A percentile compares a stretch with the other conserved stretches of the same genome.
phyloP scores from a whole-genome alignment of 306 rosid species.

The Vachellia collinsii region DNA sequence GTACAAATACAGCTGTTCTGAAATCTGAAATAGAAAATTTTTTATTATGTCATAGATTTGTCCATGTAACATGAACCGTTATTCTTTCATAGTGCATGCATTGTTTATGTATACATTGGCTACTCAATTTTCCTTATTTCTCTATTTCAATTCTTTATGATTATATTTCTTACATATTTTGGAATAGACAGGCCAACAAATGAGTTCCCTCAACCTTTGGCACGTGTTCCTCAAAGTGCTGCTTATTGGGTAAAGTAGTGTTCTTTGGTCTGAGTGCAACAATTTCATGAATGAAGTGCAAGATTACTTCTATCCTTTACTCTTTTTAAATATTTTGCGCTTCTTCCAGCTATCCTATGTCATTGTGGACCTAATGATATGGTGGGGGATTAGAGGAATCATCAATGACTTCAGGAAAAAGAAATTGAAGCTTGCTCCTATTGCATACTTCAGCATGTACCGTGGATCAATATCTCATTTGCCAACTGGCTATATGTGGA shows the following conservation, averaged over 20 bases:
- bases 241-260: conserved; percentile 71
- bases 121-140: not conserved
- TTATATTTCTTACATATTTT: conserved; percentile 43
- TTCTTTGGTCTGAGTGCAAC: conserved; percentile 31
- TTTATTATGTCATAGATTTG: not conserved
- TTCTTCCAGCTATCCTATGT: conserved; percentile 72
- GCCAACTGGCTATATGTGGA: conserved; percentile 93
- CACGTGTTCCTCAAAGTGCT: conserved; percentile 86
- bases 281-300: conserved; percentile 20
- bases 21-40: not conserved
- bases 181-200: conserved; percentile 82
- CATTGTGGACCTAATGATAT: conserved; percentile 77
- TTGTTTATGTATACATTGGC: not conserved
- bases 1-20: not conserved
- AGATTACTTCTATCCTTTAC: conserved; percentile 24
- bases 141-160: conserved; percentile 21
- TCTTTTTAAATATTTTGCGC: conserved; percentile 35
- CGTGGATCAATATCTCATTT: conserved; percentile 88
- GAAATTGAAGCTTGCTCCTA: conserved; percentile 83
- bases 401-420: conserved; percentile 85
- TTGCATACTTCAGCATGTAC: conserved; percentile 86
- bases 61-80: not conserved
- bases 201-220: conserved; percentile 87
- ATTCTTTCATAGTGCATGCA: not conserved
- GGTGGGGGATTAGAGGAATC: conserved; percentile 89